Conservation (phyloP, 805 yeast species). For the Saccharomycopsis babjevae region DNA sequence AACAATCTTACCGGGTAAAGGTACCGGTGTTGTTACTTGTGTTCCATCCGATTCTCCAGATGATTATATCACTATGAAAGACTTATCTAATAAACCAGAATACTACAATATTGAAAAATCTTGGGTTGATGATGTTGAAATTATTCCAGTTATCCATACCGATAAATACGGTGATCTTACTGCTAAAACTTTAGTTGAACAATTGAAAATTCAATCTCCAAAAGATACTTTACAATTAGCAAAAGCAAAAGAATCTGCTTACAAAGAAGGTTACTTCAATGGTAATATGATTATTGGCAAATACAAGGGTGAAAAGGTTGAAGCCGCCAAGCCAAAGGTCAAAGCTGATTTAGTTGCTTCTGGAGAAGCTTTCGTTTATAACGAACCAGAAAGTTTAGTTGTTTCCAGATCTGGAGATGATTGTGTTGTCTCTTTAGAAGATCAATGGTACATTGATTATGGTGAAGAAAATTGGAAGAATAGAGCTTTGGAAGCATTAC, state of each 20-base stretch:
- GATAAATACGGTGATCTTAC: slow-evolving; percentile 80
- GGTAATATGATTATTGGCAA: slow-evolving; percentile 76
- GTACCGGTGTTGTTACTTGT: slow-evolving; percentile 98
- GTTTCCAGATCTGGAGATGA: slow-evolving; percentile 94
- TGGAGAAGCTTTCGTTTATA: slow-evolving; percentile 79
- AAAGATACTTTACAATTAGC: slow-evolving; percentile 82
- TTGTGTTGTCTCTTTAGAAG: slow-evolving; percentile 93
- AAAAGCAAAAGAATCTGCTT: slow-evolving; percentile 86
- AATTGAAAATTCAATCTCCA: slow-evolving; percentile 87
- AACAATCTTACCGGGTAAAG: slow-evolving; percentile 86
- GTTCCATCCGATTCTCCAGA: slow-evolving; percentile 99
- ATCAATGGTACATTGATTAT: slow-evolving; percentile 96
- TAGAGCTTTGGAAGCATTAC: slow-evolving; percentile 70
- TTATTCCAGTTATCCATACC: slow-evolving; percentile 66
- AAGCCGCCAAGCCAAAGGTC: slow-evolving; percentile 79
- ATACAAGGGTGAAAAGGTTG: slow-evolving; percentile 83
- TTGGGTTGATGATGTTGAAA: slow-evolving; percentile 74
- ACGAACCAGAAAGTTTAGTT: slow-evolving; percentile 87
- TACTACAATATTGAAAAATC: slow-evolving; percentile 13
- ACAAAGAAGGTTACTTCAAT: slow-evolving; percentile 92
- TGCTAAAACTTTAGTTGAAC: slow-evolving; percentile 77
- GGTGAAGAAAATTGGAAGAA: slow-evolving; percentile 90
- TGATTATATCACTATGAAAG: slow-evolving; percentile 73
- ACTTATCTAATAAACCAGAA: slow-evolving; percentile 15
- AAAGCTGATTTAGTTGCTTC: slow-evolving; percentile 68